phyloP scores from a whole-genome alignment of 768 basidiomycete genomes.

The Peribolospora kevripleyi region DNA sequence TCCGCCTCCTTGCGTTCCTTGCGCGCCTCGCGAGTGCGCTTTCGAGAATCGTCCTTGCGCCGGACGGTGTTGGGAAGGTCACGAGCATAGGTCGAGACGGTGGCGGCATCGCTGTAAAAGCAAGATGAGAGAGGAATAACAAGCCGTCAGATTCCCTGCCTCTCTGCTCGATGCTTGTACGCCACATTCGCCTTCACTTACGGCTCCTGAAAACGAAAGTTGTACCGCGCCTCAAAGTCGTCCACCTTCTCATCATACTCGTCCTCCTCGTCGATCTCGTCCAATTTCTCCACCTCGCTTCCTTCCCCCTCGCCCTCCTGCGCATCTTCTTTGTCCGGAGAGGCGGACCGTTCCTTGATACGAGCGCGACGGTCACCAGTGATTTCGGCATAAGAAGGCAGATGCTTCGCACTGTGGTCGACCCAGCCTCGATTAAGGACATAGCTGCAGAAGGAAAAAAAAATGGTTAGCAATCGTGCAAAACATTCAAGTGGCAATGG shows the following conservation, averaged over 20 bases:
- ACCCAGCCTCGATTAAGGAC: slow-evolving; percentile 97
- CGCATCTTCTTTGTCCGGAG: slow-evolving; percentile 11
- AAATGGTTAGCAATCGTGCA: too few species aligned
- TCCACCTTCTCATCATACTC: slow-evolving; percentile 69
- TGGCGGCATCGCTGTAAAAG: slow-evolving; percentile 32
- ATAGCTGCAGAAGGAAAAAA: slow-evolving; percentile 32
- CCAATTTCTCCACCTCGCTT: slow-evolving; percentile 14
- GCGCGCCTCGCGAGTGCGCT: slow-evolving; percentile 54
- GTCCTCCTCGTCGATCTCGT: slow-evolving; percentile 21
- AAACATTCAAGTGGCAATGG: too few species aligned
- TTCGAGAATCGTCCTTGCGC: slow-evolving; percentile 55
- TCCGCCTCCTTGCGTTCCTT: slow-evolving; percentile 61
- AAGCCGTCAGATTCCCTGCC: neutral
- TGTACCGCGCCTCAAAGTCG: slow-evolving; percentile 84
- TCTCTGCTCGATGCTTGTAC: neutral
- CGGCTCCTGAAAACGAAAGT: slow-evolving; percentile 94
- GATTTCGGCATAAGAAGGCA: slow-evolving; percentile 70
- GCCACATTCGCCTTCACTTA: slow-evolving; percentile 24
- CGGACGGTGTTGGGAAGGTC: slow-evolving; percentile 22
- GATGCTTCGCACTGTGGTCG: slow-evolving; percentile 34
- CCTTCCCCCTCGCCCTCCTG: slow-evolving; percentile 13
- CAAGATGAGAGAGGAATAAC: neutral
- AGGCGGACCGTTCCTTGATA: neutral
- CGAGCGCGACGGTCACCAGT: slow-evolving; percentile 19
- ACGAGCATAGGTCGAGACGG: slow-evolving; percentile 55